Evolutionary conservation across 2,329 filamentous ascomycete genomes (phyloP), one percentile per base, ranked within the genome.

Genomic region (Penicillium sp.): DNA sequence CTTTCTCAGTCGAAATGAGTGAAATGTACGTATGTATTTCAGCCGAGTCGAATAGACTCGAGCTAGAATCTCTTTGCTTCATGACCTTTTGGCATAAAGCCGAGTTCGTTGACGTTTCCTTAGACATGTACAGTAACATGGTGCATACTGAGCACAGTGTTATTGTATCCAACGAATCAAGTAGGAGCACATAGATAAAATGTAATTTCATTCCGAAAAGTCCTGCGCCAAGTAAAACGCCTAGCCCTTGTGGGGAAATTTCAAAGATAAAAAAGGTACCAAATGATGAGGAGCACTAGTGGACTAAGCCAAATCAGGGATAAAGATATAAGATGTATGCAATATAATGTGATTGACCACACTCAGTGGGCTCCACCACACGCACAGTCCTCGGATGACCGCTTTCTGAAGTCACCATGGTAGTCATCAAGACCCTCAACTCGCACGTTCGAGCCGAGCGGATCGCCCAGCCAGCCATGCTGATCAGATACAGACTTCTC

Each of bases 341-440:
- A 39, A 38, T 45, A 38, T 45, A 27, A 12, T 28, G 18, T 36
- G 11, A 45, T 33, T 26, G 9, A 43, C 52, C 39, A 54, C n/a
- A 18, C 40, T 49, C 45, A 63, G 46, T 62, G 60, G 33, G 52
- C 49, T 24, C 41, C 54, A 36, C 61, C 63, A 45, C 60, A 66
- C 12, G 64, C 66, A 49, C 68, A 71, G 11, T 59, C 61, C 9
- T 56, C 59, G 4, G 46, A 51, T n/a, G 61, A 64, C 32, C 59
- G 59, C 53, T 66, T 67, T 53, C 64, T 70, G 55, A 72, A 73
- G 43, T 73, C 70, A 11, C 70, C 69, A 48, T 74, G 72, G 52
- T 74, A 74, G 5, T 62, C 66, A 44, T 74, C 72, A 6, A 74
- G 50, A 4, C 65, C 62, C 4, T 72, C 69, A 1, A 66, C 64